Evolutionary conservation across 192 early-diverging fungal species (phyloP), one percentile per base, ranked within the genome.

Genomic region (Cladochytrium replicatum): DNA sequence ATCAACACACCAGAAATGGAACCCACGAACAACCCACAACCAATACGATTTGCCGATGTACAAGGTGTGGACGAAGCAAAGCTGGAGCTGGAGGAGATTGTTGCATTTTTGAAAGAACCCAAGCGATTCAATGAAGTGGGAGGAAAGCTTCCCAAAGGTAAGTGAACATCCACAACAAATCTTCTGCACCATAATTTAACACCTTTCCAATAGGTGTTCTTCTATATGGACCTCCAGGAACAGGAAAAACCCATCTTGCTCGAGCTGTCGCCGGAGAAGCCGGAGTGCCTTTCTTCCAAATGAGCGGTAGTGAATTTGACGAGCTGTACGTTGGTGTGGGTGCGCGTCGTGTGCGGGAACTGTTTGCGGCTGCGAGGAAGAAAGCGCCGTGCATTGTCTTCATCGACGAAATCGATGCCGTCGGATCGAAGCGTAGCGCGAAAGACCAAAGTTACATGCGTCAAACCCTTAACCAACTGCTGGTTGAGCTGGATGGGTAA

Each of bases 381-480:
- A 49, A 50, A 31, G 64, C 74, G 13, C 74, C 74, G 8, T 77
- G 70, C 42, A 77, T 77, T 41, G 63, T 99, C 5, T 99, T 99
- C 67, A 98, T 99, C 62, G 97, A 99, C 66, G 97, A 99, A 61
- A 75, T 99, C 43, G 97, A 99, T 67, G 91, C 94, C 0, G 92
- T 99, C 57, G 94, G 97, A 15, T 83, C 83, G 41, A 93, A 91
- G 60, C 83, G 94, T 30, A 89, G 80, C 55, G 78, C 81, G 30
- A 88, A 88, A 59, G 97, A 98, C 55, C 91, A 97, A 61, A 84
- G 83, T 3, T 91, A 93, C 52, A 93, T 93, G 87, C 86, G 92
- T 52, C 94, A 99, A 61, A 99, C 97, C 3, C 79, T 99, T 5
- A 99, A 99, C 58, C 97, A 99, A 64, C 67, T 99, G 30, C 67